These are phyloP conservation scores for Oligophagozyma castellii DNA, from an alignment of 1,139 yeast species.

Conservation along the genomic window DNA sequence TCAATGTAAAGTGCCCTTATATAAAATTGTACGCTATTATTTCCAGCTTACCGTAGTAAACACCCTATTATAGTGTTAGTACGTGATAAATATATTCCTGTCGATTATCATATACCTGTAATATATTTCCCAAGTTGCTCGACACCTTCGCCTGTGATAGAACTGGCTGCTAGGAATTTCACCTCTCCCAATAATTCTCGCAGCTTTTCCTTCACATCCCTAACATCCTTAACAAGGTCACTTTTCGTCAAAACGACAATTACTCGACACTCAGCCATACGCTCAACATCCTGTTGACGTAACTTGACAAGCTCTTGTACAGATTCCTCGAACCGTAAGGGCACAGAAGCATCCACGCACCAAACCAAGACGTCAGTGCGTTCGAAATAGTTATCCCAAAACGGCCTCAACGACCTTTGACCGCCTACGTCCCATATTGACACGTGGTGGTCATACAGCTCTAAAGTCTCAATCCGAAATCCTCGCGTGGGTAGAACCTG, in stretches of 20 bases:
- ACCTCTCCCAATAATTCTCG: neutral
- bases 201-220: neutral
- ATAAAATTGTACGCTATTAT: too few relatives aligned
- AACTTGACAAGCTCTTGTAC: constrained; percentile 42
- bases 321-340: constrained; percentile 53
- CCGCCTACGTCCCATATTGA: constrained; percentile 87
- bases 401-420: constrained; percentile 59
- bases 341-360: constrained; percentile 70
- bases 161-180: constrained; percentile 9
- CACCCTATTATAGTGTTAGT: too few relatives aligned
- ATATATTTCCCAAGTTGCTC: constrained; percentile 3
- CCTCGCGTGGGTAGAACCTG: constrained; percentile 50
- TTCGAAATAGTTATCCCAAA: constrained; percentile 88
- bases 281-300: constrained; percentile 51
- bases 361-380: constrained; percentile 74
- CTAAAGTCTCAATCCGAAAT: constrained; percentile 41
- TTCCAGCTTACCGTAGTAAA: too few relatives aligned
- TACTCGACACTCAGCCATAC: constrained; percentile 48
- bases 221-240: constrained; percentile 31
- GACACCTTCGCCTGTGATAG: constrained; percentile 9
- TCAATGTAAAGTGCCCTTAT: too few relatives aligned
- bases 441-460: constrained; percentile 15
- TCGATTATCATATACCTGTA: too few relatives aligned
- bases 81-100: too few relatives aligned
- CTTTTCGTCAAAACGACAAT: constrained; percentile 44